Base-by-base conservation (phyloP, 2,329 filamentous ascomycete species). In the Parafenestella ontariensis region DNA sequence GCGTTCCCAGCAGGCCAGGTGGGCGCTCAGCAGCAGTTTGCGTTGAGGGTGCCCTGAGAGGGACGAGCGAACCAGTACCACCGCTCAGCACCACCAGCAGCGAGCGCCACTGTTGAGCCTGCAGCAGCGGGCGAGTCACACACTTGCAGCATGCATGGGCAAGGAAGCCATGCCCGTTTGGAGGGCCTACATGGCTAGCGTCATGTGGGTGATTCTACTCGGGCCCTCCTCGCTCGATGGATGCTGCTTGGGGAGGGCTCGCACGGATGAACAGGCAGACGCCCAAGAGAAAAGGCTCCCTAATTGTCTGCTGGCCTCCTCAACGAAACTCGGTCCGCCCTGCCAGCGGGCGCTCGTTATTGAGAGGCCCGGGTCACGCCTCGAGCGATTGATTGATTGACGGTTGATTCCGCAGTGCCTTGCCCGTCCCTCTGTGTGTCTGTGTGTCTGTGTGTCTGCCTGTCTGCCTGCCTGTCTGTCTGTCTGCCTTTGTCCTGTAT, bases 321-420 rank as follows among this genome's bases (percentile, higher is more conserved):
- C 56, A 57, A 59, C 56, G 53, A 58, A 33, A 45, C 26, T 42
- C 52, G 24, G 45, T 50, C 49, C 37, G 37, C 37, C 37, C 37
- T 40, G 37, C 18, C 37, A 21, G 9, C 37, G 20, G 18, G 3
- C 21, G 37, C 21, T 21, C 20, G 18, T 15, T 9, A 9, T 26
- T 26, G 24, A 21, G 28, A 23, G 28, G 43, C 11, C 13, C 29
- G 18, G 29, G 29, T 33, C 43, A 24, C 7, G 21, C n/a, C 42
- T 45, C 11, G 18, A 23, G 20, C 9, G 3, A 40, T 40, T 40
- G 21, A 40, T 7, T 40, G n/a, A n/a, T n/a, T n/a, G n/a, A n/a
- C n/a, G n/a, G n/a, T n/a, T n/a, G n/a, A n/a, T n/a, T n/a, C n/a
- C n/a, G n/a, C n/a, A n/a, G n/a, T n/a, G n/a, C n/a, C n/a, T n/a